Conservation (phyloP, 306 rosid genomes). For the Vigna radiata region DNA sequence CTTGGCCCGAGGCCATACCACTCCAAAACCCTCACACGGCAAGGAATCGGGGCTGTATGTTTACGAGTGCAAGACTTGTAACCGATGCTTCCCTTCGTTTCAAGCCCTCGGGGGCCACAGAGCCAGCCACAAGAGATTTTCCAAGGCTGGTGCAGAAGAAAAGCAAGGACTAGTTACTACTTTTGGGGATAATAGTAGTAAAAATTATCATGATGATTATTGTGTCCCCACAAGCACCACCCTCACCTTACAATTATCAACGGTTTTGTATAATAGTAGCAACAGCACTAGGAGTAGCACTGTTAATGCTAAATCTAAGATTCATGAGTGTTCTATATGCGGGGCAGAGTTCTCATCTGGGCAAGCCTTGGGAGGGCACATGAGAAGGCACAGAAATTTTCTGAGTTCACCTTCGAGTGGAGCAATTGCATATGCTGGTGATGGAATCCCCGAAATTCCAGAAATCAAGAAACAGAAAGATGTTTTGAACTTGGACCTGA, state of each 20-base stretch:
- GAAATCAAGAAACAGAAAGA: constrained; percentile 51
- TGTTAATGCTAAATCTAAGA: constrained; percentile 48
- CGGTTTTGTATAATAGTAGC: constrained; percentile 2
- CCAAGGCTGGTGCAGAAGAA: constrained; percentile 46
- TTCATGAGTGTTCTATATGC: constrained; percentile 88
- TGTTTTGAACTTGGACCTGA: constrained; percentile 69
- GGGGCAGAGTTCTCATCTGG: constrained; percentile 85
- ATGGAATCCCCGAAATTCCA: not conserved
- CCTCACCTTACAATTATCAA: constrained; percentile 66
- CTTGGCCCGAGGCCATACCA: constrained; percentile 61
- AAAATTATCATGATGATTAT: not conserved
- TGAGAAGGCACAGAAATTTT: constrained; percentile 78
- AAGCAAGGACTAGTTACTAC: constrained; percentile 37
- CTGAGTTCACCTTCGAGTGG: constrained; percentile 28
- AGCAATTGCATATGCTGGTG: constrained; percentile 8
- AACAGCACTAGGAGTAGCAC: not conserved
- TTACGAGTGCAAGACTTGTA: constrained; percentile 84
- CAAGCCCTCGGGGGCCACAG: constrained; percentile 95
- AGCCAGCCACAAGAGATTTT: constrained; percentile 81
- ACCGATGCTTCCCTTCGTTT: constrained; percentile 73
- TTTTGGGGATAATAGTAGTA: constrained; percentile 26
- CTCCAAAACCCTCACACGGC: constrained; percentile 3
- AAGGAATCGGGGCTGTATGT: constrained; percentile 16
- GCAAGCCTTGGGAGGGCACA: constrained; percentile 94
- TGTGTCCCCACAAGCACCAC: constrained; percentile 48